Conservation (phyloP, 192 early-diverging fungal genomes). For the Mortierella alpina region DNA sequence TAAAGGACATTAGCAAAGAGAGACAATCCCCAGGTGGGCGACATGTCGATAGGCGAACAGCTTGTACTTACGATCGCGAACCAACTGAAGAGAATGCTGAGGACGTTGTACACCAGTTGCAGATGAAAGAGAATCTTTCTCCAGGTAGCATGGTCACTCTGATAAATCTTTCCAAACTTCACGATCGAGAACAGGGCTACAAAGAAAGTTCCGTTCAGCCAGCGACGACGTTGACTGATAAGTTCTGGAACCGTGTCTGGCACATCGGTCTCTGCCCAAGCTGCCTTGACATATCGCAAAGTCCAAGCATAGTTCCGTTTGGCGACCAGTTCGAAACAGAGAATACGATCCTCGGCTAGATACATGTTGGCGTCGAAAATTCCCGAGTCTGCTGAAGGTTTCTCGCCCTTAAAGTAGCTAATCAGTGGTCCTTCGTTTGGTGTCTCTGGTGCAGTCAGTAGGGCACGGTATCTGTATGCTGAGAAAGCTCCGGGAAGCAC, state of each 20-base stretch:
- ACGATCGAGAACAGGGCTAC: conserved; percentile 74
- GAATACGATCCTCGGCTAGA: conserved; percentile 84
- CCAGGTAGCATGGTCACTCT: conserved; percentile 58
- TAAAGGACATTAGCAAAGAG: neutral
- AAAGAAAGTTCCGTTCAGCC: conserved; percentile 87
- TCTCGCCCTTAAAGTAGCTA: conserved; percentile 78
- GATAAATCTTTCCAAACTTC: conserved; percentile 68
- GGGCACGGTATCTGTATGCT: conserved; percentile 77
- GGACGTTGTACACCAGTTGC: conserved; percentile 75
- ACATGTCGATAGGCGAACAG: conserved; percentile 42
- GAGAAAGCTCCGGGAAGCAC: conserved; percentile 87
- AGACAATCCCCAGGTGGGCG: too few relatives aligned
- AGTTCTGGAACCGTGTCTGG: conserved; percentile 78
- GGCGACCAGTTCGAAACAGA: conserved; percentile 86
- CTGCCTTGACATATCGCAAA: conserved; percentile 72
- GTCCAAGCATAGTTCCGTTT: conserved; percentile 69
- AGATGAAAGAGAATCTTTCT: conserved; percentile 66
- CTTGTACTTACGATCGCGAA: conserved; percentile 70
- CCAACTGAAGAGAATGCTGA: conserved; percentile 81
- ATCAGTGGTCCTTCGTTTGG: conserved; percentile 72
- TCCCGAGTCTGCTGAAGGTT: conserved; percentile 52
- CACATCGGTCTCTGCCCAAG: conserved; percentile 80
- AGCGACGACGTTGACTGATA: conserved; percentile 84
- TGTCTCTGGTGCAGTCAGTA: conserved; percentile 63
- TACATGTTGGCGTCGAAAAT: conserved; percentile 68